Evolutionary conservation across 1,284 basidiomycete genomes (phyloP).

Genomic region (Xanthoconium separans): DNA sequence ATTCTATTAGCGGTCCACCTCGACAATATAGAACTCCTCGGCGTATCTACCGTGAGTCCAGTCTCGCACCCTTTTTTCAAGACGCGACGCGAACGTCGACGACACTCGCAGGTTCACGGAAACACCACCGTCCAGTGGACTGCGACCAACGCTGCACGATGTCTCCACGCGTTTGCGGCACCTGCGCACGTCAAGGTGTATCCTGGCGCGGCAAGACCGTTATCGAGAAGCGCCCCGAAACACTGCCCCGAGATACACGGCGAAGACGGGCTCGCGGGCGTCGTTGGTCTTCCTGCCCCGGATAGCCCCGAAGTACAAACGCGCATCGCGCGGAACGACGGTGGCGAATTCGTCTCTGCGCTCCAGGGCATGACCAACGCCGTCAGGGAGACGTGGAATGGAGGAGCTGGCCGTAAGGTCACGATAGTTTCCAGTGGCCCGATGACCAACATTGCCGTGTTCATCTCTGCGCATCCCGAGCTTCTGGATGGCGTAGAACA

Average conservation of each 20-base stretch:
- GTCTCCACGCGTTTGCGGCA: conserved; percentile 69
- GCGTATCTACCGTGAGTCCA: conserved; percentile 70
- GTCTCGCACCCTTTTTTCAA: neutral
- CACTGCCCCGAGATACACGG: conserved; percentile 79
- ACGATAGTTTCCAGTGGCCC: conserved; percentile 75
- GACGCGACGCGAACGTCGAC: neutral
- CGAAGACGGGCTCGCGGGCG: conserved; percentile 74
- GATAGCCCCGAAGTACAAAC: conserved; percentile 48
- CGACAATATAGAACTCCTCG: conserved; percentile 63
- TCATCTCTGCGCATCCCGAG: conserved; percentile 69
- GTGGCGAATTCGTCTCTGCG: conserved; percentile 47
- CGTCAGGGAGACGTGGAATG: conserved; percentile 54
- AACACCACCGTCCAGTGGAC: conserved; percentile 68
- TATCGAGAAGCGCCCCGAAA: conserved; percentile 46
- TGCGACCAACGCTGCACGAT: conserved; percentile 68
- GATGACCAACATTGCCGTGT: conserved; percentile 83
- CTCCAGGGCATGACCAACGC: conserved; percentile 65
- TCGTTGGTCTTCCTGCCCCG: conserved; percentile 62
- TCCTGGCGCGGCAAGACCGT: conserved; percentile 66
- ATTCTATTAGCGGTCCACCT: conserved; percentile 72
- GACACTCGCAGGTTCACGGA: conserved; percentile 62
- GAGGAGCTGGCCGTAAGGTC: conserved; percentile 54
- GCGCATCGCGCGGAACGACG: conserved; percentile 42
- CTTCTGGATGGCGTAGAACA: conserved; percentile 69
- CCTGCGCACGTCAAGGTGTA: conserved; percentile 56